Conservation (phyloP, 371 early-diverging fungal genomes). For the Batkoa obscura region DNA sequence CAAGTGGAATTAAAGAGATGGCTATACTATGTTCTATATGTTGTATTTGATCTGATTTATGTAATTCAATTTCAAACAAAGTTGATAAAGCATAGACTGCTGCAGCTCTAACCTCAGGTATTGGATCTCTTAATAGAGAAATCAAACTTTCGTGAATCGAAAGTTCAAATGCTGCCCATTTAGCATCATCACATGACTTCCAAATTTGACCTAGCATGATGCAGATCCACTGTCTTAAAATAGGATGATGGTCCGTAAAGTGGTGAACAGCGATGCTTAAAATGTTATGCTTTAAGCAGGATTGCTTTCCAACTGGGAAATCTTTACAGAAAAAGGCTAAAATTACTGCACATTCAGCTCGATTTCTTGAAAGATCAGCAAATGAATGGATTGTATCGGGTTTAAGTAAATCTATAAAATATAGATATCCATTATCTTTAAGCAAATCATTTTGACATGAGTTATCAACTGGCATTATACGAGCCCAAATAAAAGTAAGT, state of each 20-base stretch:
- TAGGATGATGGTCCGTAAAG: constrained; percentile 52
- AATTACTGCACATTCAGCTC: constrained; percentile 82
- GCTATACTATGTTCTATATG: constrained; percentile 49
- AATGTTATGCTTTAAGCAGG: constrained; percentile 52
- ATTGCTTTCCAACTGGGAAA: constrained; percentile 60
- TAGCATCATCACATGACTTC: constrained; percentile 57
- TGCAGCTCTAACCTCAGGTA: constrained; percentile 71
- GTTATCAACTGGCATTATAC: constrained; percentile 79
- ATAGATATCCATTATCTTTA: constrained; percentile 79
- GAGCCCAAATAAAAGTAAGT: constrained; percentile 91
- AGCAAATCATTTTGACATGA: constrained; percentile 76
- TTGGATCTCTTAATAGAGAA: constrained; percentile 36
- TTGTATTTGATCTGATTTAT: constrained; percentile 43
- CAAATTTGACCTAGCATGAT: constrained; percentile 73
- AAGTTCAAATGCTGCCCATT: constrained; percentile 41
- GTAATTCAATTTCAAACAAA: constrained; percentile 46
- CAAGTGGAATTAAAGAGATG: constrained; percentile 31
- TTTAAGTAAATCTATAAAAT: constrained; percentile 77
- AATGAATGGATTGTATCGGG: constrained; percentile 29
- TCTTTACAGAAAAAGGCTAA: constrained; percentile 74
- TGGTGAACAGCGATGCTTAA: constrained; percentile 47
- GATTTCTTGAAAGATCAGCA: constrained; percentile 63
- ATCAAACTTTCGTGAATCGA: constrained; percentile 49
- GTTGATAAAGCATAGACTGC: constrained; percentile 60
- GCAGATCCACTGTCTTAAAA: constrained; percentile 79